Percentiles rank a stretch among this genome's conserved stretches.
These are phyloP conservation scores for Leptosphaerulina australis DNA, from an alignment of 2,329 filamentous ascomycete species.

Conservation along the genomic window DNA sequence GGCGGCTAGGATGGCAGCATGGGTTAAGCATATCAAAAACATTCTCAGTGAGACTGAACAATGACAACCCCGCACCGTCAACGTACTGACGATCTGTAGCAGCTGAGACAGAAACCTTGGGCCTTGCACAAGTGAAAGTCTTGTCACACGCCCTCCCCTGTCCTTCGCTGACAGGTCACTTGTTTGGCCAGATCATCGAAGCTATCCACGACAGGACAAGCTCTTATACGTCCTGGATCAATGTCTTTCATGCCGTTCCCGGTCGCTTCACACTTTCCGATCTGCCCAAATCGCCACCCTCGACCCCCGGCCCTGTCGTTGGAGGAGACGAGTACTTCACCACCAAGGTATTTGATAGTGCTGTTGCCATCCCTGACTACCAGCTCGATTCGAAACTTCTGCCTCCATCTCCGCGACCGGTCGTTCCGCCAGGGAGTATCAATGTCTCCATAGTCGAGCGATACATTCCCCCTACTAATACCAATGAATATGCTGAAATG, in stretches of 20 bases:
- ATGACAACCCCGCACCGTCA: neutral
- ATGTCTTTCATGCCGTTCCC: slow-evolving; percentile 68
- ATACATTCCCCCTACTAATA: slow-evolving; percentile 67
- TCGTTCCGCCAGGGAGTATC: slow-evolving; percentile 65
- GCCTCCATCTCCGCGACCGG: slow-evolving; percentile 60
- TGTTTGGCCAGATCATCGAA: slow-evolving; percentile 62
- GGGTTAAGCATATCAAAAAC: slow-evolving; percentile 40
- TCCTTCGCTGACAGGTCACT: slow-evolving; percentile 56
- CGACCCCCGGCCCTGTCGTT: slow-evolving; percentile 59
- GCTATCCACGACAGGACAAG: slow-evolving; percentile 61
- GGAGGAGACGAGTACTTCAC: slow-evolving; percentile 67
- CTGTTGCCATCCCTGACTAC: slow-evolving; percentile 64
- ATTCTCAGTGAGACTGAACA: slow-evolving; percentile 41
- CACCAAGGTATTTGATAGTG: slow-evolving; percentile 65
- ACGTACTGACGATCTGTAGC: slow-evolving; percentile 32
- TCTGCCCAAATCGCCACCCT: slow-evolving; percentile 67
- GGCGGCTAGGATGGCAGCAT: slow-evolving; percentile 36
- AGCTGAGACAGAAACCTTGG: slow-evolving; percentile 39
- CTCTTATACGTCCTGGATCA: slow-evolving; percentile 64
- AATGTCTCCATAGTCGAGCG: slow-evolving; percentile 67
- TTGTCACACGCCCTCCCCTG: slow-evolving; percentile 67
- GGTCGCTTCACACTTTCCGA: slow-evolving; percentile 66
- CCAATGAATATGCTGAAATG: slow-evolving; percentile 64
- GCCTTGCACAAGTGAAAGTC: slow-evolving; percentile 57
- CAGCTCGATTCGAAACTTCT: slow-evolving; percentile 59